A percentile compares a stretch with the other conserved stretches of the same genome.
phyloP scores from a whole-genome alignment of 2,329 filamentous ascomycete species.

The Phialophora chinensis region DNA sequence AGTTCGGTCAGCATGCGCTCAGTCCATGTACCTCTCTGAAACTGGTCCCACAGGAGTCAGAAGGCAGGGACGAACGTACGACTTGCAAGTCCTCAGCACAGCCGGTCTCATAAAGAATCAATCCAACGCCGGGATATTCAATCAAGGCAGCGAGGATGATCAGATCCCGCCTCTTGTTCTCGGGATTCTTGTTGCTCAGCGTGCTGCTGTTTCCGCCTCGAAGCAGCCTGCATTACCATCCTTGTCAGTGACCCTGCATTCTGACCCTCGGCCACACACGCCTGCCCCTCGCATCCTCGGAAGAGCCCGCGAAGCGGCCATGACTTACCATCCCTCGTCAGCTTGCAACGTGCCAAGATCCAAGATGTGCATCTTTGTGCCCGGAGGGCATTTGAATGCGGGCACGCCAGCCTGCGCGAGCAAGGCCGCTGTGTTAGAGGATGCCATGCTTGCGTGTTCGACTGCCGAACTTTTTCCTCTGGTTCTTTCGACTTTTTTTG shows the following conservation, averaged over 20 bases:
- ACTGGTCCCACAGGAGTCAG: neutral
- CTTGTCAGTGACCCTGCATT: neutral
- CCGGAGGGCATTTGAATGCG: slow-evolving; percentile 48
- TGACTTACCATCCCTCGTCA: slow-evolving; percentile 54
- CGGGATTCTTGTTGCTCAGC: slow-evolving; percentile 45
- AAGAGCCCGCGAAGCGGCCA: neutral
- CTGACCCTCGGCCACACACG: neutral
- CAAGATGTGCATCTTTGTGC: slow-evolving; percentile 56
- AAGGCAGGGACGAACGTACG: slow-evolving; percentile 14
- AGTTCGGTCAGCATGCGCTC: neutral
- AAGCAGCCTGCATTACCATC: slow-evolving; percentile 42
- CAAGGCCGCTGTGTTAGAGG: slow-evolving; percentile 20
- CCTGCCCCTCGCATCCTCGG: neutral
- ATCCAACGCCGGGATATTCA: slow-evolving; percentile 52
- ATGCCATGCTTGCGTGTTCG: slow-evolving; percentile 18
- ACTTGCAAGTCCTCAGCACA: slow-evolving; percentile 49
- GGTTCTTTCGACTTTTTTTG: neutral
- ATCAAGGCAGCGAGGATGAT: slow-evolving; percentile 53
- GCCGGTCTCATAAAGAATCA: slow-evolving; percentile 56
- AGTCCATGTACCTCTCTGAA: neutral
- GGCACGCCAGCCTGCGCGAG: slow-evolving; percentile 27
- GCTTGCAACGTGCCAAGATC: slow-evolving; percentile 54
- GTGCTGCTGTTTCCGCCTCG: slow-evolving; percentile 50
- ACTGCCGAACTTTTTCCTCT: neutral
- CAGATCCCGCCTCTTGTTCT: slow-evolving; percentile 51